Evolutionary conservation across 257 asterid genomes (phyloP), one percentile per base, ranked within the genome.

Genomic region (Anisodus tanguticus): DNA sequence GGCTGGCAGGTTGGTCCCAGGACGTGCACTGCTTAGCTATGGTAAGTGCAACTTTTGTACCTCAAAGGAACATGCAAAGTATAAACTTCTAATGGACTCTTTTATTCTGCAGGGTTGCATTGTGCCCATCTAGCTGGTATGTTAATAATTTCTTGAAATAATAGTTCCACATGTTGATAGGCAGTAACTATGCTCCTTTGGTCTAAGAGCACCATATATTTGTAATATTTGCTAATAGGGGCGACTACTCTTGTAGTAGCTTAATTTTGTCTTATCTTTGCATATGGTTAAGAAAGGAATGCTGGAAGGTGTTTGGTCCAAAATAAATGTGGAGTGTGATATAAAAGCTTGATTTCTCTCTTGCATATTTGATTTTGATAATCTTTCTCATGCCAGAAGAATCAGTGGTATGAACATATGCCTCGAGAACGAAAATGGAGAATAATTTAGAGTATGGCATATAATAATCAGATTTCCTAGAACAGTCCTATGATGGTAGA

Each of bases 121-220:
- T 96, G 98, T 88, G 99, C 98, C 39, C 90, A 89, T 85, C 97
- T 96, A 64, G 98, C 99, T 31, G 98, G 98, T 96, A 92, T 53
- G 88, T 83, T 62, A 43, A 35, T 41, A 74, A 15, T 67, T 57
- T 11, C 37, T 77, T 59, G 35, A 79, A 55, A 15, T 0, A 22
- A 22, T 22, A 70, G 15, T 51, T 76, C 31, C 60, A 11, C 60
- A 58, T 39, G 37, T 57, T 63, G 80, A 15, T 59, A 74, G 80
- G 58, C 17, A 71, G 57, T 71, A 43, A 43, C 45, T 45, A 71
- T 71, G n/a, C 51, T 19, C 15, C 53, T 68, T 68, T 10, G n/a
- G 39, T 37, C 79, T 43, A 71, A 26, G 79, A n/a, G 59, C 57
- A n/a, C 39, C 80, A n/a, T 10, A 19, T 74, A 49, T 74, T 74